Percentiles rank a stretch among this genome's conserved stretches.
These are phyloP conservation scores for Blumeriella jaapii DNA, from an alignment of 2,329 filamentous ascomycete species.

Conservation along the genomic window DNA sequence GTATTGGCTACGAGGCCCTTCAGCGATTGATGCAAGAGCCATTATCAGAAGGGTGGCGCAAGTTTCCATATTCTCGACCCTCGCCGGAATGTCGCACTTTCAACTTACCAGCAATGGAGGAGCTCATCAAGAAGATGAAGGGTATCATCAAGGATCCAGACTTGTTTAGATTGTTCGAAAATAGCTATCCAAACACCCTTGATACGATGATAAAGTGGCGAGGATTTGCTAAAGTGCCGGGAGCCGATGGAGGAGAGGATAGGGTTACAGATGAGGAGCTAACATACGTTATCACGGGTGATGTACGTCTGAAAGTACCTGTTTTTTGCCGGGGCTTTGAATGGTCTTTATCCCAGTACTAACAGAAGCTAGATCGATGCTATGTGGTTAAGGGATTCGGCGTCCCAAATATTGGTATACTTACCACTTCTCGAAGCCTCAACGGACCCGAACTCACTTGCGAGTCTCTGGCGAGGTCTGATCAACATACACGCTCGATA, in stretches of 20 bases:
- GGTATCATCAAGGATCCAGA: slow-evolving; percentile 63
- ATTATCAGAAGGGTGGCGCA: slow-evolving; percentile 46
- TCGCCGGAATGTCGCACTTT: slow-evolving; percentile 68
- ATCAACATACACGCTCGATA: slow-evolving; percentile 63
- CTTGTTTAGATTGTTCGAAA: slow-evolving; percentile 58
- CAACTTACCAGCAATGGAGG: slow-evolving; percentile 62
- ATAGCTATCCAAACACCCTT: slow-evolving; percentile 64
- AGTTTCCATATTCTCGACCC: slow-evolving; percentile 72
- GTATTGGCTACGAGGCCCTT: slow-evolving; percentile 16
- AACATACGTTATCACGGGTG: slow-evolving; percentile 45
- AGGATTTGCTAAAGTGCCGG: slow-evolving; percentile 42
- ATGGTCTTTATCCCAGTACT: no score
- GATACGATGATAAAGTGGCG: slow-evolving; percentile 63
- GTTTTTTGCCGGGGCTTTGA: no score
- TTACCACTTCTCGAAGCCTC: slow-evolving; percentile 48
- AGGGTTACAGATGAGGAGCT: slow-evolving; percentile 45
- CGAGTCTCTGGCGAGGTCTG: slow-evolving; percentile 55
- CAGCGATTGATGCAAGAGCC: slow-evolving; percentile 16
- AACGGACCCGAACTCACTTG: slow-evolving; percentile 44
- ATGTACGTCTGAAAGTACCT: no score
- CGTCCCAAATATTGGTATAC: slow-evolving; percentile 62
- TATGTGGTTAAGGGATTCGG: slow-evolving; percentile 84
- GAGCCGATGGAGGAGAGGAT: slow-evolving; percentile 10
- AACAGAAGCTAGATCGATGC: slow-evolving; percentile 45
- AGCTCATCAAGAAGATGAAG: slow-evolving; percentile 60